Evolutionary conservation across 2,329 filamentous ascomycete genomes (phyloP).

Genomic region (Hypoxylon sp.): DNA sequence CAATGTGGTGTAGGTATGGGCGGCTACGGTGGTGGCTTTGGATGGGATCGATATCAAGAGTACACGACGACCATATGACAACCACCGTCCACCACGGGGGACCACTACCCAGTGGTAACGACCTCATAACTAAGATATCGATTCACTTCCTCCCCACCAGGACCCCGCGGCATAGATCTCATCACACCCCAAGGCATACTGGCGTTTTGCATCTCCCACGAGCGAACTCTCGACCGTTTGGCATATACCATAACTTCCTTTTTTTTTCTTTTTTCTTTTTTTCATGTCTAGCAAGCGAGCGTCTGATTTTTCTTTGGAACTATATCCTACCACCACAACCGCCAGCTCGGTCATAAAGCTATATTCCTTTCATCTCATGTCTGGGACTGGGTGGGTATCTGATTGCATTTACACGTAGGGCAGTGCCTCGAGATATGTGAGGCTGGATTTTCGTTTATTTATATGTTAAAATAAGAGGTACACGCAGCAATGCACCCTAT

Average conservation of each 20-base stretch:
- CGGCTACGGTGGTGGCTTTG: conserved; percentile 81
- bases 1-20: conserved; percentile 84
- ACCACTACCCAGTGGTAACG: conserved; percentile 58
- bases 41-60: conserved; percentile 86
- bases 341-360: conserved; percentile 59
- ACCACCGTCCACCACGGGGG: conserved; percentile 60
- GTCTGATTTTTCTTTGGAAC: conserved; percentile 45
- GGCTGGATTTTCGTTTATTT: conserved; percentile 50
- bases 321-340: conserved; percentile 51
- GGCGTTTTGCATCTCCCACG: conserved; percentile 49
- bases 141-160: conserved; percentile 37
- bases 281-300: conserved; percentile 52
- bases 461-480: conserved; percentile 64
- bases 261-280: conserved; percentile 44
- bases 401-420: conserved; percentile 63
- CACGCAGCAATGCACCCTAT: conserved; percentile 69
- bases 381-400: conserved; percentile 62
- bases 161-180: conserved; percentile 38
- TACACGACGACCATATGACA: conserved; percentile 89
- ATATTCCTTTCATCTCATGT: conserved; percentile 56
- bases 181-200: conserved; percentile 41
- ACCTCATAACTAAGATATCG: conserved; percentile 46
- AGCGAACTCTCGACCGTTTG: conserved; percentile 43
- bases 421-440: conserved; percentile 57
- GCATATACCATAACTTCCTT: conserved; percentile 41